Base-by-base conservation (phyloP, 1,284 basidiomycete species). In the Microbotryum intermedium region DNA sequence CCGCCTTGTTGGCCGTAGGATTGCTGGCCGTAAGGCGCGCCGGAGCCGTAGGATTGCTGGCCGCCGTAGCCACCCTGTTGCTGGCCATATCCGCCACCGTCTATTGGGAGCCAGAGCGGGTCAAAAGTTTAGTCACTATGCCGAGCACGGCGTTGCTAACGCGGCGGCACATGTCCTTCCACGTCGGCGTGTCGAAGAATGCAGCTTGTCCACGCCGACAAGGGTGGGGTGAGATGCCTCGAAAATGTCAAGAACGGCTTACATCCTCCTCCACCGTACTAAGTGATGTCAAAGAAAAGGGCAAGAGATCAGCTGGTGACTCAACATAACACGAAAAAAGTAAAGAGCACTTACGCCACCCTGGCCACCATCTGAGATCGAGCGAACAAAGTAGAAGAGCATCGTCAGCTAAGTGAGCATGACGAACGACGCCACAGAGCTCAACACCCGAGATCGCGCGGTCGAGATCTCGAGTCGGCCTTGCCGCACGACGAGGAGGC, bases 1-100 rank as follows among this genome's bases (percentile, higher is more conserved):
- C 45, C 51, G 23, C 39, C 44, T 44, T 57, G 56, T 43, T 58
- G 56, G 25, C 51, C 51, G 56, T 55, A 51, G 46, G 53, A 30
- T 53, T 62, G 60, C 51, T 57, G 59, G 45, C 64, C 64, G 59
- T 61, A 64, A 25, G 62, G 62, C 11, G 62, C 59, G 23, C 62
- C 62, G 6, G 62, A 60, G 25, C 62, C 62, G 62, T 64, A 64
- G 50, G 21, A 23, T 30, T 51, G 50, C 25, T 51, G 25, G 29
- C 50, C 50, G 29, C 50, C 50, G 26, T 28, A 51, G 50, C 50
- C 50, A 46, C 53, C 53, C 42, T 45, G 43, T 28, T 55, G 53
- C n/a, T 21, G 25, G 26, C 52, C 52, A 43, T 55, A 49, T 53
- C 51, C 51, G 45, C 53, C 53, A 21, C 53, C 53, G 44, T 54